These are phyloP conservation scores for Alternaria metachromatica DNA, from an alignment of 2,329 filamentous ascomycete genomes.

Conservation along the genomic window DNA sequence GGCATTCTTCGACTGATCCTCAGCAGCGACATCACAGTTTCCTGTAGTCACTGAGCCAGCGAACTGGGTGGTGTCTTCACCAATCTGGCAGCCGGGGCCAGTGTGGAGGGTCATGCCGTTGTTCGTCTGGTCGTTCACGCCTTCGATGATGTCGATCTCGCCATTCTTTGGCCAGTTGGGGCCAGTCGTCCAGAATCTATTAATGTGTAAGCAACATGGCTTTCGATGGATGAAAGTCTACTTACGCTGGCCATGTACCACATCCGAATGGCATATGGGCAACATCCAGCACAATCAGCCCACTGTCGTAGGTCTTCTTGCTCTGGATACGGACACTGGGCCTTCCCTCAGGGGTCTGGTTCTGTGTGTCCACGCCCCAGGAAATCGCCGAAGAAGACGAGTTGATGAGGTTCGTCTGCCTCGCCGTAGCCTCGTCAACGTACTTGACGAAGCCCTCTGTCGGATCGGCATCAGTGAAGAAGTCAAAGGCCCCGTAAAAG, in stretches of 20 bases:
- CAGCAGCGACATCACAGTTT: slow-evolving; percentile 58
- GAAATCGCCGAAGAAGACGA: slow-evolving; percentile 45
- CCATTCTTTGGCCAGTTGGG: slow-evolving; percentile 47
- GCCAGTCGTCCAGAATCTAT: slow-evolving; percentile 43
- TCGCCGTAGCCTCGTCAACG: slow-evolving; percentile 48
- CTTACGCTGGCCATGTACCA: slow-evolving; percentile 59
- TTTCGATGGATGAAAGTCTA: not conserved
- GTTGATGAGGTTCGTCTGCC: slow-evolving; percentile 51
- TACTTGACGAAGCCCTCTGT: slow-evolving; percentile 54
- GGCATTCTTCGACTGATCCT: slow-evolving; percentile 48
- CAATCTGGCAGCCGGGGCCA: slow-evolving; percentile 52
- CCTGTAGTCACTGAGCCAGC: slow-evolving; percentile 57
- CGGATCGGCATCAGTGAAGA: slow-evolving; percentile 53
- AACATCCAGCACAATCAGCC: slow-evolving; percentile 59
- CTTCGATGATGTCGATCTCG: slow-evolving; percentile 60
- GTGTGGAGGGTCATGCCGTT: slow-evolving; percentile 60
- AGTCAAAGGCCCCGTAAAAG: slow-evolving; percentile 56
- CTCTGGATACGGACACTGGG: slow-evolving; percentile 57
- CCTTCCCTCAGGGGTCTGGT: slow-evolving; percentile 48
- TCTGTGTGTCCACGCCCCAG: slow-evolving; percentile 56
- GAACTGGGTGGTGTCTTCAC: slow-evolving; percentile 50
- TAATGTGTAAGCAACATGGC: slow-evolving; percentile 13
- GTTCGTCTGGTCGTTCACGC: slow-evolving; percentile 51
- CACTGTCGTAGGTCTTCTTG: slow-evolving; percentile 55
- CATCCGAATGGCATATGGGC: slow-evolving; percentile 60